Conservation (phyloP, 225 moss, liverwort and hornwort genomes). For the Pleurozium schreberi region DNA sequence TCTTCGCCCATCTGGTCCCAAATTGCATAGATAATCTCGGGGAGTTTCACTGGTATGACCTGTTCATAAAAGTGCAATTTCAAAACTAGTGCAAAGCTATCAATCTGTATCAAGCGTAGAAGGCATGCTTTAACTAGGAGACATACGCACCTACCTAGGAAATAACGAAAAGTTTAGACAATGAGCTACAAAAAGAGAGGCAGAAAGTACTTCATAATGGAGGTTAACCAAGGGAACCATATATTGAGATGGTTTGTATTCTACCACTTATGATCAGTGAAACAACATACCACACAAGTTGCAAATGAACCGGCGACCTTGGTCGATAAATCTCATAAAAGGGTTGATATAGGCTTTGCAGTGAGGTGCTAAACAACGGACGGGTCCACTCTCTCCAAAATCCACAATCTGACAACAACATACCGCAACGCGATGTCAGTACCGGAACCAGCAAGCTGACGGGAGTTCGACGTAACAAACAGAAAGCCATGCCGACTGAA, state of each 20-base stretch:
- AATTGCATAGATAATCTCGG: slow-evolving; percentile 88
- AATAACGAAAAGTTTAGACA: neutral
- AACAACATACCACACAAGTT: slow-evolving; percentile 79
- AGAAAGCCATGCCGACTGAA: too few relatives aligned
- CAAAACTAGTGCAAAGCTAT: neutral
- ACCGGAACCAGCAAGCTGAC: neutral
- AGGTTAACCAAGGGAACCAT: neutral
- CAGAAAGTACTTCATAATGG: neutral
- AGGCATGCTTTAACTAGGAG: neutral
- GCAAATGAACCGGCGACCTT: slow-evolving; percentile 69
- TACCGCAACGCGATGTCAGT: neutral
- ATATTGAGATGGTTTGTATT: neutral
- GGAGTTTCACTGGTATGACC: slow-evolving; percentile 93
- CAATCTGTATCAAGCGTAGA: neutral
- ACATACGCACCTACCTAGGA: neutral
- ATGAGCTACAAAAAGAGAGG: neutral
- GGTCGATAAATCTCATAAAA: slow-evolving; percentile 91
- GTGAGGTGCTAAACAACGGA: slow-evolving; percentile 69
- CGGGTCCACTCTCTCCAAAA: slow-evolving; percentile 98
- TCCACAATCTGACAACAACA: slow-evolving; percentile 60
- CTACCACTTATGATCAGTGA: neutral
- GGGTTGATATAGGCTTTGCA: slow-evolving; percentile 98
- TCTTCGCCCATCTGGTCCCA: slow-evolving; percentile 95
- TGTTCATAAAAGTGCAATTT: slow-evolving; percentile 4
- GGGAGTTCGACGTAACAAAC: too few relatives aligned